These are phyloP conservation scores for Aureobasidium mangrovei DNA, from an alignment of 2,329 filamentous ascomycete species.

Conservation along the genomic window DNA sequence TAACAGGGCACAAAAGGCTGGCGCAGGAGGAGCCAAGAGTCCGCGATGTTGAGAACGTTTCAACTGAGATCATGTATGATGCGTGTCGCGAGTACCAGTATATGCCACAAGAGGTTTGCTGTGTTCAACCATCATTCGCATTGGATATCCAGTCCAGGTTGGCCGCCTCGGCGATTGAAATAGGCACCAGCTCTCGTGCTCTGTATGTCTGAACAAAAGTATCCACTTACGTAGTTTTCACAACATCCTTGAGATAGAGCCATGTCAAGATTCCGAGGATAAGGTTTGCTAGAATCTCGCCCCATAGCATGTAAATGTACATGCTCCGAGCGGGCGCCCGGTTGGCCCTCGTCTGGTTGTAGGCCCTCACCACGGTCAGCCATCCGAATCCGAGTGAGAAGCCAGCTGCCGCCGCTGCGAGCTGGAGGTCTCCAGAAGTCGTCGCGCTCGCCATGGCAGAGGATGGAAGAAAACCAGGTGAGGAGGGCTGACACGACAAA, in stretches of 20 bases:
- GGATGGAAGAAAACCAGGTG: background rate
- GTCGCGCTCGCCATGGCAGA: background rate
- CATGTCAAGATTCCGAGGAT: constrained; percentile 35
- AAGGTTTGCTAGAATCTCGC: constrained; percentile 31
- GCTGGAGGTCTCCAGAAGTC: constrained; percentile 14
- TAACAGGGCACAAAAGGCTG: no score
- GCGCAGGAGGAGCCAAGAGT: no score
- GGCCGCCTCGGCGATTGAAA: no score
- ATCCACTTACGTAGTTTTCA: constrained; percentile 7
- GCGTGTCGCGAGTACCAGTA: background rate
- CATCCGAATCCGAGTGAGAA: constrained; percentile 37
- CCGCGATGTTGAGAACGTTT: no score
- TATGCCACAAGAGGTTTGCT: background rate
- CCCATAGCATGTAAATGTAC: constrained; percentile 41
- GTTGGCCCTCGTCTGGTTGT: constrained; percentile 26
- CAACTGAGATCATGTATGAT: no score
- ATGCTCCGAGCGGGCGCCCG: background rate
- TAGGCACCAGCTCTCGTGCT: background rate
- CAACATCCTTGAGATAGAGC: constrained; percentile 23
- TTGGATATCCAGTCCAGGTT: no score
- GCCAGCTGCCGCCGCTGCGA: constrained; percentile 20
- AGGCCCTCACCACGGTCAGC: constrained; percentile 32
- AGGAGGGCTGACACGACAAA: background rate
- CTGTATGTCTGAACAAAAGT: background rate
- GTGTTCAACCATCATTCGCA: no score